Conservation (phyloP, 495 filamentous ascomycete genomes). For the Hypoxylon trugodes region DNA sequence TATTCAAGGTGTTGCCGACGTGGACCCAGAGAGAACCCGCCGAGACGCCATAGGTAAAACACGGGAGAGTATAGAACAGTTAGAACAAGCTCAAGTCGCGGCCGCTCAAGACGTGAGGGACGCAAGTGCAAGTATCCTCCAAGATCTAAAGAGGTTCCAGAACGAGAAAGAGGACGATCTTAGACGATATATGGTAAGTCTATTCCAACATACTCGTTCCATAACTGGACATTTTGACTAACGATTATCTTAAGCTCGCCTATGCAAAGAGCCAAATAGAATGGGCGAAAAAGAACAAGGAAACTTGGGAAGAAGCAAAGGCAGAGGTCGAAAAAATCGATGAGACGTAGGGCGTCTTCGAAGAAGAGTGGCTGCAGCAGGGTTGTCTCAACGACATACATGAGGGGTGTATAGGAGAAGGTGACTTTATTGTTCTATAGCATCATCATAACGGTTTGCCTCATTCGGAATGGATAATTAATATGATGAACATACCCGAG, state of each 20-base stretch:
- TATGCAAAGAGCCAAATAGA: slow-evolving; percentile 95
- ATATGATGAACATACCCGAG: slow-evolving; percentile 35
- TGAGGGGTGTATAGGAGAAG: slow-evolving; percentile 2
- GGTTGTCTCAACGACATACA: too few relatives aligned
- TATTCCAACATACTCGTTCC: neutral
- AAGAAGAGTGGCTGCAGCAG: neutral
- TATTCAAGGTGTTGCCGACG: slow-evolving; percentile 93
- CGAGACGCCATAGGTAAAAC: slow-evolving; percentile 96
- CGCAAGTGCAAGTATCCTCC: slow-evolving; percentile 83
- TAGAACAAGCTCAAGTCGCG: slow-evolving; percentile 88
- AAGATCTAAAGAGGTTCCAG: slow-evolving; percentile 92
- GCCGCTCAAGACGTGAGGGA: slow-evolving; percentile 91
- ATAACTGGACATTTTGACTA: neutral
- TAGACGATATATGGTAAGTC: slow-evolving; percentile 90
- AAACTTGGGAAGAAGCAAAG: slow-evolving; percentile 94
- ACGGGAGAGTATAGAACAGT: slow-evolving; percentile 73
- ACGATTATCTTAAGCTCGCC: slow-evolving; percentile 69
- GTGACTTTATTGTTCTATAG: slow-evolving; percentile 22
- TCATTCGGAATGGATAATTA: slow-evolving; percentile 41
- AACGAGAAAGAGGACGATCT: slow-evolving; percentile 93
- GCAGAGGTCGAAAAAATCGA: slow-evolving; percentile 92
- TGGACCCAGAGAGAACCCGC: slow-evolving; percentile 90
- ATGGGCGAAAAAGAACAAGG: slow-evolving; percentile 97
- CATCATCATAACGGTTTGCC: slow-evolving; percentile 19
- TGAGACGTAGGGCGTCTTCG: slow-evolving; percentile 47